A percentile compares a stretch with the other conserved stretches of the same genome.
Evolutionary conservation across 805 yeast genomes (phyloP).

Genomic region (Candida fluviatilis): DNA sequence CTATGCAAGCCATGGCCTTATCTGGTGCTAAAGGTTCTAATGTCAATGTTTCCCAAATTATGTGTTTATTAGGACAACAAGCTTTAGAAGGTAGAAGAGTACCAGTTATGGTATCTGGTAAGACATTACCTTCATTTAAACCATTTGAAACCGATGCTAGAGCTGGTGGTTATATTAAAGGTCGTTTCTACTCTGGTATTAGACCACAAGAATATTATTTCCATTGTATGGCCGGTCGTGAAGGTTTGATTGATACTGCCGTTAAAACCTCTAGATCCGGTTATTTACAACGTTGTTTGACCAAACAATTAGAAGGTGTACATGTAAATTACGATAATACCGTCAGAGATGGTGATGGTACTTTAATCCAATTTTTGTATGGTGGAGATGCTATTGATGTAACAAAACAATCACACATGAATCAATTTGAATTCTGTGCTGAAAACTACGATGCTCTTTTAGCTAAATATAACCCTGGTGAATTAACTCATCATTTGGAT

Average conservation of each 20-base stretch:
- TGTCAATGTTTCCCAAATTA: slow-evolving; percentile 97
- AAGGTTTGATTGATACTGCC: slow-evolving; percentile 98
- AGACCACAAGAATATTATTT: slow-evolving; percentile 98
- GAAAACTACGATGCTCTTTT: slow-evolving; percentile 86
- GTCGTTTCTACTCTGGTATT: slow-evolving; percentile 96
- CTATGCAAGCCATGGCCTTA: slow-evolving; percentile 98
- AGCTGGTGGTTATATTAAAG: slow-evolving; percentile 98
- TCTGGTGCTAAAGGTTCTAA: slow-evolving; percentile 99
- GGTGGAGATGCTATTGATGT: slow-evolving; percentile 98
- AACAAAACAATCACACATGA: slow-evolving; percentile 90
- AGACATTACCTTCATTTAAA: slow-evolving; percentile 92
- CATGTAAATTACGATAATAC: slow-evolving; percentile 91
- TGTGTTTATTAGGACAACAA: slow-evolving; percentile 99
- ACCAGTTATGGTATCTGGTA: slow-evolving; percentile 98
- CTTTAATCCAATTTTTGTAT: slow-evolving; percentile 88
- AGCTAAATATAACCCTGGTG: slow-evolving; percentile 81
- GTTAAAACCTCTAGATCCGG: slow-evolving; percentile 98
- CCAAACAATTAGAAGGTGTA: slow-evolving; percentile 97
- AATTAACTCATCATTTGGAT: slow-evolving; percentile 67
- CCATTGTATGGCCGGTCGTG: slow-evolving; percentile 99
- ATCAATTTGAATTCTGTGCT: slow-evolving; percentile 87
- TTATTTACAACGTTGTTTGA: slow-evolving; percentile 95
- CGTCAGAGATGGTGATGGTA: slow-evolving; percentile 93
- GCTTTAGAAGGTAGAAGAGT: slow-evolving; percentile 99
- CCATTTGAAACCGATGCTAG: slow-evolving; percentile 96